Conservation (phyloP, 2,329 filamentous ascomycete genomes). For the Didymella segeticola region DNA sequence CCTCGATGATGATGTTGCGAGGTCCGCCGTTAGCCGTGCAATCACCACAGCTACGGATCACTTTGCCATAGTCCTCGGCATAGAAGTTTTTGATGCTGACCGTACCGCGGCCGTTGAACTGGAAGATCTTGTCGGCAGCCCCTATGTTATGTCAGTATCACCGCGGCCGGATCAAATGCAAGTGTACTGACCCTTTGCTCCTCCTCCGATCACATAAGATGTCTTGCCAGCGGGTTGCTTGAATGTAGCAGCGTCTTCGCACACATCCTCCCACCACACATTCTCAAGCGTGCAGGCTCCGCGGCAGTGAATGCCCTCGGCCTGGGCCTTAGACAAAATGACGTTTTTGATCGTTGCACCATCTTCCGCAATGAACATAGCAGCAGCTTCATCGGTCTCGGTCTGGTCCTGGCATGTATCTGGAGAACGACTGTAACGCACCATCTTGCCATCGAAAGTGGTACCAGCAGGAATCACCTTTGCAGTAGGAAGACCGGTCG, state of each 20-base stretch:
- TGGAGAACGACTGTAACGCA: conserved; percentile 19
- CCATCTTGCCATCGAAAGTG: conserved; percentile 22
- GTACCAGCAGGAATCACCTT: conserved; percentile 13
- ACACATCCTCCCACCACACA: conserved; percentile 20
- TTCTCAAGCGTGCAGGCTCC: conserved; percentile 50
- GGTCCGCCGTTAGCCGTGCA: conserved; percentile 51
- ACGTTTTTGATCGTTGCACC: conserved; percentile 58
- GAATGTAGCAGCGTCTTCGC: conserved; percentile 23
- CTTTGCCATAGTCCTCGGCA: conserved; percentile 29
- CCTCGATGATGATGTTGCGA: conserved; percentile 51
- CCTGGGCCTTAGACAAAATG: conserved; percentile 57
- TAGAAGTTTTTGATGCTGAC: conserved; percentile 31
- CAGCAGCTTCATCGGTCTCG: conserved; percentile 26
- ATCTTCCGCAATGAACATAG: conserved; percentile 40
- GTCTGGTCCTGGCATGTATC: conserved; percentile 20
- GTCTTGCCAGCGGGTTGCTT: conserved; percentile 16
- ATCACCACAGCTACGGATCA: conserved; percentile 23
- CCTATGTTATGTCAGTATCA: not conserved
- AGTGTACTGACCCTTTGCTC: conserved; percentile 14
- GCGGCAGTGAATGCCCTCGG: conserved; percentile 59
- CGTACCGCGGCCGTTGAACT: conserved; percentile 34
- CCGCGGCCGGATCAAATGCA: fast-evolving
- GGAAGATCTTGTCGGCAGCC: conserved; percentile 32
- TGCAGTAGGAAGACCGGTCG: conserved; percentile 13
- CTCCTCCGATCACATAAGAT: conserved; percentile 28